These are phyloP conservation scores for Coprinopsis marcescibilis DNA, from an alignment of 768 basidiomycete genomes.

Conservation along the genomic window DNA sequence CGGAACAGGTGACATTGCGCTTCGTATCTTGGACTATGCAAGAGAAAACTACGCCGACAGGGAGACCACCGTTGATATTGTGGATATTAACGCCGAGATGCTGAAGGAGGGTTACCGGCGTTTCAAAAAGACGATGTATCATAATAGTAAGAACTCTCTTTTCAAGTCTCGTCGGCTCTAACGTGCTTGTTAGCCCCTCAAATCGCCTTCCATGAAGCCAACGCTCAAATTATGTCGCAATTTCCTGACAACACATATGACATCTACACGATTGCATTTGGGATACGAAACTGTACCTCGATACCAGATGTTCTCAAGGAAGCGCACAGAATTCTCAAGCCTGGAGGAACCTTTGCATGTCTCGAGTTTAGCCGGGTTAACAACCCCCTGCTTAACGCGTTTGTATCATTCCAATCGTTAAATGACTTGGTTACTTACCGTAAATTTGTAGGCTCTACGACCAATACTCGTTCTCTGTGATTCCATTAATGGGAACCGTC, in stretches of 20 bases:
- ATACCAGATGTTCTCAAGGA: conserved; percentile 83
- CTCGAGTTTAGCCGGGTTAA: conserved; percentile 93
- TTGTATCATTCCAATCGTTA: conserved; percentile 27
- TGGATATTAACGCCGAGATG: conserved; percentile 96
- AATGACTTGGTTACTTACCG: conserved; percentile 6
- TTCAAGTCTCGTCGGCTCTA: not conserved
- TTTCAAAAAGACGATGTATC: conserved; percentile 97
- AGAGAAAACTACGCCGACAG: conserved; percentile 85
- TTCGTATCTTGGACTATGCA: conserved; percentile 88
- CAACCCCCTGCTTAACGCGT: conserved; percentile 84
- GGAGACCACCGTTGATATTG: conserved; percentile 82
- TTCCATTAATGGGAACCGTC: conserved; percentile 93
- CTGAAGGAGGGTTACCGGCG: conserved; percentile 83
- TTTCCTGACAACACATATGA: conserved; percentile 86
- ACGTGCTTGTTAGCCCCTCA: conserved; percentile 63
- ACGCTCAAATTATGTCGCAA: conserved; percentile 77
- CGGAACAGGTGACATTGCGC: conserved; percentile 95
- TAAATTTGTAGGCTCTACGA: conserved; percentile 67
- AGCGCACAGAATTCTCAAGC: conserved; percentile 91
- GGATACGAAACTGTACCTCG: conserved; percentile 95
- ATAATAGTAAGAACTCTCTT: conserved; percentile 65
- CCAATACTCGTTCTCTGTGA: conserved; percentile 92
- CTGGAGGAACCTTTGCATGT: conserved; percentile 92
- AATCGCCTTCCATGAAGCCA: conserved; percentile 87
- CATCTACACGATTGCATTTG: conserved; percentile 97